phyloP scores from a whole-genome alignment of 129 eudicot genomes.

The Cynara cardunculus region DNA sequence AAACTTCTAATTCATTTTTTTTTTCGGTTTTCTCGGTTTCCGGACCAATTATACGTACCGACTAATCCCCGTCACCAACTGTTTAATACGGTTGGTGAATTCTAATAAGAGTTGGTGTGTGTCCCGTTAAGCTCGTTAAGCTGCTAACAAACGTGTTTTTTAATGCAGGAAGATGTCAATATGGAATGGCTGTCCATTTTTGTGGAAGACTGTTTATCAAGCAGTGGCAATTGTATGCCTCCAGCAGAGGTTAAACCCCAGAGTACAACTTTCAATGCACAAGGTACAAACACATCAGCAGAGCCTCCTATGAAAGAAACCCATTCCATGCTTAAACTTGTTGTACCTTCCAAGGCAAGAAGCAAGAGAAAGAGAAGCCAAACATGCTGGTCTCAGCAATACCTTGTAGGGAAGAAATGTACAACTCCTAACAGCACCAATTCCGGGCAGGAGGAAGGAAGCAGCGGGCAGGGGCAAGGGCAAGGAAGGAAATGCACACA shows the following conservation, averaged over 20 bases:
- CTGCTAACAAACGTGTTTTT: background rate
- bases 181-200: slow-evolving; percentile 60
- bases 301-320: slow-evolving; percentile 11
- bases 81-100: no score
- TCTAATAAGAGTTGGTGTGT: no score
- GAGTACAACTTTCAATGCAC: slow-evolving; percentile 11
- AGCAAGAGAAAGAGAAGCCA: slow-evolving; percentile 33
- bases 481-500: slow-evolving; percentile 54
- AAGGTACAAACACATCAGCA: slow-evolving; percentile 10
- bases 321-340: slow-evolving; percentile 18
- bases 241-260: slow-evolving; percentile 24
- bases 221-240: slow-evolving; percentile 37
- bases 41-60: no score
- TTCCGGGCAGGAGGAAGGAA: slow-evolving; percentile 23
- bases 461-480: slow-evolving; percentile 16
- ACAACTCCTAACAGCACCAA: slow-evolving; percentile 16
- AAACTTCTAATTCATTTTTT: no score
- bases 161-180: slow-evolving; percentile 42
- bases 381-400: slow-evolving; percentile 22
- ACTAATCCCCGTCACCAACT: no score
- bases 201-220: slow-evolving; percentile 59
- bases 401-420: slow-evolving; percentile 24
- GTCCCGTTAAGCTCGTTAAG: no score
- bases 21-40: no score
- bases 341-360: slow-evolving; percentile 47